Conservation (phyloP, 495 filamentous ascomycete genomes). For the Penicillium malachiteum region DNA sequence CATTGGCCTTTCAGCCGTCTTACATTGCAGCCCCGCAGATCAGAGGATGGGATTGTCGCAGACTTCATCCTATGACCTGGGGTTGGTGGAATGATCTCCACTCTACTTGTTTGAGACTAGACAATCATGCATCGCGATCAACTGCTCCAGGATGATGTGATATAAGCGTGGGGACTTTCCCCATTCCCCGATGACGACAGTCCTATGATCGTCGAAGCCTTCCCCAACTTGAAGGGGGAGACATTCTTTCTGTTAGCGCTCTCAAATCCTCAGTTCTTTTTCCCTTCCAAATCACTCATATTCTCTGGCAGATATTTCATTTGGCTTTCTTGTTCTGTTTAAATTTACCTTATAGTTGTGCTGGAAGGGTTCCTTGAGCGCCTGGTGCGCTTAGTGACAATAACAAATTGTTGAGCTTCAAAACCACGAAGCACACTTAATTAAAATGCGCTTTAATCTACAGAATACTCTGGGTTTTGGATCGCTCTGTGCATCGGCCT, state of each 20-base stretch:
- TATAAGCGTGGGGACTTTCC: background rate
- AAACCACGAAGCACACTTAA: background rate
- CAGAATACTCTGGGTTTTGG: conserved; percentile 21
- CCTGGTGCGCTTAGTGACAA: too few relatives aligned
- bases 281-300: background rate
- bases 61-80: background rate
- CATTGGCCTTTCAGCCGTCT: background rate
- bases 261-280: background rate
- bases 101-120: conserved; percentile 5
- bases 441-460: conserved; percentile 27
- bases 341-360: too few relatives aligned
- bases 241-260: background rate
- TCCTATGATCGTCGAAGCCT: conserved; percentile 2
- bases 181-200: conserved; percentile 10
- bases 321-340: too few relatives aligned
- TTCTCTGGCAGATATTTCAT: too few relatives aligned
- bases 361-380: too few relatives aligned
- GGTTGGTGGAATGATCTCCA: conserved; percentile 7
- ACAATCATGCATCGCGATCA: background rate
- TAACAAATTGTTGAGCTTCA: background rate
- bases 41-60: background rate
- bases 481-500: conserved; percentile 23
- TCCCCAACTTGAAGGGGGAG: background rate
- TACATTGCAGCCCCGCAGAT: conserved; percentile 5
- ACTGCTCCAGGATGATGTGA: background rate